These are phyloP conservation scores for Bonia amplexicaulis DNA, from an alignment of 176 grass and related monocot species.

Conservation along the genomic window DNA sequence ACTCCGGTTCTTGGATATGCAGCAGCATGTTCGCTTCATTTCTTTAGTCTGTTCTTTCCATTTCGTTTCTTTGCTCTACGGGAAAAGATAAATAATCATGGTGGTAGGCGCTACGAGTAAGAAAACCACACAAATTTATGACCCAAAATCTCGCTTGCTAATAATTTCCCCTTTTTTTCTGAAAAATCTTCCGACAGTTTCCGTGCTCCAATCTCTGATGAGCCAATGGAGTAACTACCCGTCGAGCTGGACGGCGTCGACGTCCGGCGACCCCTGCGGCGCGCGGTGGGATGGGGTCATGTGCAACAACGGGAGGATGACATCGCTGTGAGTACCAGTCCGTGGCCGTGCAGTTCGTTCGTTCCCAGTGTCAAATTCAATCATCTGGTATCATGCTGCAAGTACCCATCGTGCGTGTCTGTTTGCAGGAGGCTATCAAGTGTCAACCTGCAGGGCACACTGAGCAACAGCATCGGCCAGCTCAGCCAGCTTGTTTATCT, in stretches of 20 bases:
- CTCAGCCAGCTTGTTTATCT: slow-evolving; percentile 33
- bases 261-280: slow-evolving; percentile 40
- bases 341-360: neutral
- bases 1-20: neutral
- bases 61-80: neutral
- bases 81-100: neutral
- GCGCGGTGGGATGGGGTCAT: slow-evolving; percentile 37
- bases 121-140: neutral
- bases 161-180: too few species aligned
- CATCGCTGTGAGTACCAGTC: slow-evolving; percentile 27
- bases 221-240: slow-evolving; percentile 32
- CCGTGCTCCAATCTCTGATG: slow-evolving; percentile 21
- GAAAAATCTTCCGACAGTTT: neutral
- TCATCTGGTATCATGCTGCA: neutral
- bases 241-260: slow-evolving; percentile 16
- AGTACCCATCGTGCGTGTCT: neutral
- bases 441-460: slow-evolving; percentile 41
- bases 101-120: neutral
- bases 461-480: slow-evolving; percentile 37
- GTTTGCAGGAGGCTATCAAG: slow-evolving; percentile 35
- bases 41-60: neutral
- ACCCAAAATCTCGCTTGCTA: neutral
- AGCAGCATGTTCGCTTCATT: rapidly evolving
- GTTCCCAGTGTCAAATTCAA: neutral
- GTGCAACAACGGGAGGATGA: slow-evolving; percentile 36